Evolutionary conservation across 441 rosid species (phyloP).

Genomic region (Kokia cookei): DNA sequence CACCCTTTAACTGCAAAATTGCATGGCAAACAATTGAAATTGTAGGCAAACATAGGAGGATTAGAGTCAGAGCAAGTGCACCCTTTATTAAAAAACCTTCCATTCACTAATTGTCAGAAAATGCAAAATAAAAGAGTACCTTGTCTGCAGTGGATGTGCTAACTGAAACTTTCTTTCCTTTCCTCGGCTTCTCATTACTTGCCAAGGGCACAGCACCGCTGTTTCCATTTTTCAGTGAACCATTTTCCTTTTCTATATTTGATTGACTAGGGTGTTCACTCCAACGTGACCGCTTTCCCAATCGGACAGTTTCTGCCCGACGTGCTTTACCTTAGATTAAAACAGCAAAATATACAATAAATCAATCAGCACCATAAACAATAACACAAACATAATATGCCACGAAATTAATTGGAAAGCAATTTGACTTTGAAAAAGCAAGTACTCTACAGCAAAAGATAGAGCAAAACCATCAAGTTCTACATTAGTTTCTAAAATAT

Average conservation of each 20-base stretch:
- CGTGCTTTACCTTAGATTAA: slow-evolving; percentile 24
- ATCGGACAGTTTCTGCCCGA: slow-evolving; percentile 16
- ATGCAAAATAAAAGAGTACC: slow-evolving; percentile 25
- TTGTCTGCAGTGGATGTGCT: slow-evolving; percentile 37
- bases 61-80: too few relatives aligned
- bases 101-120: background rate
- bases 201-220: slow-evolving; percentile 20
- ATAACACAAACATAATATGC: background rate
- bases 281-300: slow-evolving; percentile 37
- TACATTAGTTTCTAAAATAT: background rate
- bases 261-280: slow-evolving; percentile 24
- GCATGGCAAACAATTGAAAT: background rate
- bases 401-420: background rate
- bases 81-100: background rate
- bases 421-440: background rate
- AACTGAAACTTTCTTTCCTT: slow-evolving; percentile 34
- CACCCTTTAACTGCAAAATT: slow-evolving; percentile 31
- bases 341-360: slow-evolving; percentile 11
- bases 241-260: slow-evolving; percentile 41
- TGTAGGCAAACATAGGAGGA: background rate
- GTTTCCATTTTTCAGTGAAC: slow-evolving; percentile 23
- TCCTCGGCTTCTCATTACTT: slow-evolving; percentile 45
- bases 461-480: background rate
- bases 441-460: background rate
- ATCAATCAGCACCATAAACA: slow-evolving; percentile 2